These are phyloP conservation scores for Niebla homalea DNA, from an alignment of 495 filamentous ascomycete species.

Conservation along the genomic window DNA sequence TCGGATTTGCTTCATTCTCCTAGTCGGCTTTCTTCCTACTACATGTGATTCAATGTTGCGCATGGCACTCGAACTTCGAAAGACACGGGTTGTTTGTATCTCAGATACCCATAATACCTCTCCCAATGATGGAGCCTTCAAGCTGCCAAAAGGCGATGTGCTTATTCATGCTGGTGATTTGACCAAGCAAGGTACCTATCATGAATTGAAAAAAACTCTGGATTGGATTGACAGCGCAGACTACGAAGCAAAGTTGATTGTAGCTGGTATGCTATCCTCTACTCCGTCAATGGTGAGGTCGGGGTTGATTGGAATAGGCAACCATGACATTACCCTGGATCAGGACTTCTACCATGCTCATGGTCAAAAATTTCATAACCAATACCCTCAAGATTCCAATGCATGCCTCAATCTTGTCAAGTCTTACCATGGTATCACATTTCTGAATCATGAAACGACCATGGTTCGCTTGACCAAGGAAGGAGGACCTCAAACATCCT, in stretches of 20 bases:
- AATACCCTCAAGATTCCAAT: conserved; percentile 40
- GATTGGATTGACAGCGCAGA: conserved; percentile 43
- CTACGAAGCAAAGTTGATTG: conserved; percentile 43
- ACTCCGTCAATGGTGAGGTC: not conserved
- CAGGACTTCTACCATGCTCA: conserved; percentile 43
- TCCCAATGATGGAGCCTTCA: conserved; percentile 37
- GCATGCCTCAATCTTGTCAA: conserved; percentile 44
- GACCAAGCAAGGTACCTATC: conserved; percentile 41
- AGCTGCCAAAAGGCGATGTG: conserved; percentile 44
- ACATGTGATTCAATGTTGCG: too few species aligned
- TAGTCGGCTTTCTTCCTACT: too few species aligned
- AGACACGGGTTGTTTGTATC: conserved; percentile 45
- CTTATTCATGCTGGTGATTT: conserved; percentile 50
- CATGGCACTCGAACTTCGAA: conserved; percentile 21
- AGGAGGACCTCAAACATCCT: conserved; percentile 48
- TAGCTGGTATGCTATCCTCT: conserved; percentile 35
- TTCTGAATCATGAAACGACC: conserved; percentile 50
- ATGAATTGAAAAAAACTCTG: conserved; percentile 39
- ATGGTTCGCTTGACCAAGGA: conserved; percentile 41
- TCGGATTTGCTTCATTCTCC: too few species aligned
- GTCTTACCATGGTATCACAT: conserved; percentile 43
- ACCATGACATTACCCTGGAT: conserved; percentile 71
- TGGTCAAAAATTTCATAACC: conserved; percentile 44
- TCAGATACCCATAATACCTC: conserved; percentile 49
- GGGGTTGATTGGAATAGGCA: conserved; percentile 35